These are phyloP conservation scores for Colletotrichum destructivum DNA, from an alignment of 2,329 filamentous ascomycete species.

Conservation along the genomic window DNA sequence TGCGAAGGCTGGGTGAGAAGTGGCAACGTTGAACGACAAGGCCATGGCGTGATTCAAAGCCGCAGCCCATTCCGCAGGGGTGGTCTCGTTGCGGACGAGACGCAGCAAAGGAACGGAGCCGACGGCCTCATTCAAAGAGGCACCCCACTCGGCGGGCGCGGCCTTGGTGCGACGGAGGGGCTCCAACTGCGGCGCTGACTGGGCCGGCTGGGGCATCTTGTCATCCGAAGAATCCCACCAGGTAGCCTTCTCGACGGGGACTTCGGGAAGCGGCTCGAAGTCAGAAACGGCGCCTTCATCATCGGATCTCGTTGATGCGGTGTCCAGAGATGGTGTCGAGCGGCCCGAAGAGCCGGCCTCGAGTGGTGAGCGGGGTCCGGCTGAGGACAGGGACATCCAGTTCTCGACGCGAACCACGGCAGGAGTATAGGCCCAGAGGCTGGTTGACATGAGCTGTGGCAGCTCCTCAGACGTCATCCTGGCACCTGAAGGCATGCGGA, in stretches of 20 bases:
- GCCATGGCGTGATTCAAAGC: conserved; percentile 40
- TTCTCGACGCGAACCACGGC: conserved; percentile 34
- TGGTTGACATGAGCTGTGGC: conserved; percentile 50
- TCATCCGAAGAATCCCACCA: conserved; percentile 39
- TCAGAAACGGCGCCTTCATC: conserved; percentile 27
- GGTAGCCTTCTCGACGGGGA: conserved; percentile 15
- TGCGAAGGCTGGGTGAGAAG: conserved; percentile 19
- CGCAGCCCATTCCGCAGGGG: conserved; percentile 33
- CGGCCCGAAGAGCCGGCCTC: conserved; percentile 22
- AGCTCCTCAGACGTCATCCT: conserved; percentile 50
- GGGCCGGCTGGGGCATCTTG: not conserved
- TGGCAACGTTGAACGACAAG: conserved; percentile 33
- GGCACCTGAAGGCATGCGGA: conserved; percentile 24
- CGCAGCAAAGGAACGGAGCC: not conserved
- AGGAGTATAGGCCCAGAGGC: conserved; percentile 51
- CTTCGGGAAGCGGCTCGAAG: conserved; percentile 30
- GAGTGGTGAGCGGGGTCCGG: conserved; percentile 13
- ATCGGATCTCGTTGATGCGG: conserved; percentile 29
- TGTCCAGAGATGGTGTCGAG: conserved; percentile 34
- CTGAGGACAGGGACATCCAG: conserved; percentile 42
- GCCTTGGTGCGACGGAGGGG: conserved; percentile 20
- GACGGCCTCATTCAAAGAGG: conserved; percentile 36
- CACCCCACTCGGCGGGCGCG: conserved; percentile 41
- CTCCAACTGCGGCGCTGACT: not conserved
- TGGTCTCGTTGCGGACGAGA: conserved; percentile 34